A percentile compares a stretch with the other conserved stretches of the same genome.
Conservation (phyloP, 305 asterid genomes). For the Fraxinus paxiana region DNA sequence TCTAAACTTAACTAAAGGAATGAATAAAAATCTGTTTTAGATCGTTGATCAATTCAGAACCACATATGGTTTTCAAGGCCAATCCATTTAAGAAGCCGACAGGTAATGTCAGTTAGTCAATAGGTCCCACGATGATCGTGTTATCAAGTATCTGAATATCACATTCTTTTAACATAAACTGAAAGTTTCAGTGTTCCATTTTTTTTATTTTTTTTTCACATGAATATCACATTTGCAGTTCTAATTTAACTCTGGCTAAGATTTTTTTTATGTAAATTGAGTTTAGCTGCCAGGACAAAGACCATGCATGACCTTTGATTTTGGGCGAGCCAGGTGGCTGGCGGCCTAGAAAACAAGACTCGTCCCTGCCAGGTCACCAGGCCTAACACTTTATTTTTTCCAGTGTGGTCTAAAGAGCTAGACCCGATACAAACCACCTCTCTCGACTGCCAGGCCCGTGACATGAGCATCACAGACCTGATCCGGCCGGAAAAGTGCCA, state of each 20-base stretch:
- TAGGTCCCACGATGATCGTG: neutral
- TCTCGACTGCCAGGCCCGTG: neutral
- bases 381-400: neutral
- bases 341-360: neutral
- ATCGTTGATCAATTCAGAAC: neutral
- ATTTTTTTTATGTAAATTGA: neutral
- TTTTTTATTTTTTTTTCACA: neutral
- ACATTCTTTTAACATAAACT: neutral
- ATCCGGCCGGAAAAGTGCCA: neutral
- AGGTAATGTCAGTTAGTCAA: neutral
- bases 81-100: neutral
- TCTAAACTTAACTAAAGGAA: neutral
- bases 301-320: neutral
- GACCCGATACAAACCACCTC: neutral
- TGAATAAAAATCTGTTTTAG: neutral
- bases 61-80: neutral
- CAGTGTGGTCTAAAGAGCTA: neutral
- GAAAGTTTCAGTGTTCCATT: neutral
- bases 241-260: neutral
- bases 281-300: neutral
- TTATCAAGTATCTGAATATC: neutral
- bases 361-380: neutral
- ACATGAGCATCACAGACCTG: neutral
- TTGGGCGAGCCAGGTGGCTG: neutral
- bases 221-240: neutral